A percentile compares a stretch with the other conserved stretches of the same genome.
phyloP scores from a whole-genome alignment of 177 flowering plant genomes.

The Vitis hybrid region DNA sequence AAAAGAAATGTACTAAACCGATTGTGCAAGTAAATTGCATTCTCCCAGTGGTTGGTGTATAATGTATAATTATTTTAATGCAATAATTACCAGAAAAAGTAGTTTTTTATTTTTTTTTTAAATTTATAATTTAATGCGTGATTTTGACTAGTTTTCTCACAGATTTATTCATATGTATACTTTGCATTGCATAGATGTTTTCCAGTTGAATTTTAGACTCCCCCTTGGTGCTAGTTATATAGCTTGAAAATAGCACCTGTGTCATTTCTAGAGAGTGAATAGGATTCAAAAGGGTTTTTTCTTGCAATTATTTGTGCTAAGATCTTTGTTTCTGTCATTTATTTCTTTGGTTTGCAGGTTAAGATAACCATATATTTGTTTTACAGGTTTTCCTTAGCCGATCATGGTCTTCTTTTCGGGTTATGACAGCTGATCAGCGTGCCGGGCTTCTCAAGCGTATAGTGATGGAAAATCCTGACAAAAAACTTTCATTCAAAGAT shows the following conservation, averaged over 20 bases:
- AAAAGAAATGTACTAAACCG: no score
- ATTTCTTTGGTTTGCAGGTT: not conserved
- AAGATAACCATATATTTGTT: not conserved
- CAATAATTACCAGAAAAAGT: not conserved
- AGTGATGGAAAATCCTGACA: slow-evolving; percentile 34
- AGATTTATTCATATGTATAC: no score
- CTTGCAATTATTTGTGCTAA: not conserved
- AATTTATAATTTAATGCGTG: not conserved
- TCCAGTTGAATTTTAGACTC: no score
- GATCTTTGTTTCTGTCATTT: not conserved
- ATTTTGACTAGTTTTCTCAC: not conserved
- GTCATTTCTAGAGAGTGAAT: no score
- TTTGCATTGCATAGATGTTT: no score
- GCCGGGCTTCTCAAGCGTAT: slow-evolving; percentile 66
- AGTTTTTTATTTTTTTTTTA: not conserved
- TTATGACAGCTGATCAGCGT: slow-evolving; percentile 88
- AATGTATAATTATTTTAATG: not conserved
- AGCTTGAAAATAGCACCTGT: no score
- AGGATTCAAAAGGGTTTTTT: no score
- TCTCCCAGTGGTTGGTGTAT: not conserved
- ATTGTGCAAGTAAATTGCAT: no score
- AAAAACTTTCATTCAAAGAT: slow-evolving; percentile 58
- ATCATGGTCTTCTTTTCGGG: slow-evolving; percentile 78
- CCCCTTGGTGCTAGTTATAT: no score
- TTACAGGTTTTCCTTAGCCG: slow-evolving; percentile 58